A percentile compares a stretch with the other conserved stretches of the same genome.
phyloP scores from a whole-genome alignment of 1,284 basidiomycete genomes.

The Pholiota adiposa region DNA sequence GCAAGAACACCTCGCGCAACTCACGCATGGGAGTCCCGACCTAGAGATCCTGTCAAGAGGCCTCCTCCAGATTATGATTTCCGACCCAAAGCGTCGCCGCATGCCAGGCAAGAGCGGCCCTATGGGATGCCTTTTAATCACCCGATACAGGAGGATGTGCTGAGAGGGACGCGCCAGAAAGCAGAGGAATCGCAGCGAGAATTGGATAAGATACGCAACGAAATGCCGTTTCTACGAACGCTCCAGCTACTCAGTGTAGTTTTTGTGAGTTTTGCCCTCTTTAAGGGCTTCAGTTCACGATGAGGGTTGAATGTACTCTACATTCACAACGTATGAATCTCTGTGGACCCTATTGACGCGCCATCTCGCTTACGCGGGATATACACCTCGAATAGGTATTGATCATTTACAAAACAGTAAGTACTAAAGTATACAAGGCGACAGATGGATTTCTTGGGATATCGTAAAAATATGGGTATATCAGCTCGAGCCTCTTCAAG shows the following conservation, averaged over 20 bases:
- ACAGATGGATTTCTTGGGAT: no score
- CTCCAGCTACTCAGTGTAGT: slow-evolving; percentile 12
- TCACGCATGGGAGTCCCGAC: slow-evolving; percentile 40
- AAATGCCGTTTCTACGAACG: slow-evolving; percentile 10
- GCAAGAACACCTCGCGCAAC: slow-evolving; percentile 33
- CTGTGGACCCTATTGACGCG: no score
- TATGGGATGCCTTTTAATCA: slow-evolving; percentile 21
- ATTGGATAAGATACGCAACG: slow-evolving; percentile 30
- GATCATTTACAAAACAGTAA: no score
- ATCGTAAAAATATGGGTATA: no score
- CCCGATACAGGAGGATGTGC: slow-evolving; percentile 25
- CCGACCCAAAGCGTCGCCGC: slow-evolving; percentile 10
- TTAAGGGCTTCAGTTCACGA: background rate
- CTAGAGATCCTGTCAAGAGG: slow-evolving; percentile 16
- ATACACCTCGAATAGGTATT: no score
- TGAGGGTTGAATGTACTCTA: background rate
- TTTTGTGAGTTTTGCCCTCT: slow-evolving; percentile 6
- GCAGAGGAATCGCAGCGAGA: slow-evolving; percentile 32
- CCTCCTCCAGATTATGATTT: slow-evolving; percentile 22
- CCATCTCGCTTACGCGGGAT: no score
- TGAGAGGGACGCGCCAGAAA: slow-evolving; percentile 26
- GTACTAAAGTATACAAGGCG: no score
- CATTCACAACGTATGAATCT: no score
- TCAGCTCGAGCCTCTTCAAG: no score
- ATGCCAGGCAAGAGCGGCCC: slow-evolving; percentile 6